Evolutionary conservation across 2,329 filamentous ascomycete genomes (phyloP).

Genomic region (Trichoderma arundinaceum): DNA sequence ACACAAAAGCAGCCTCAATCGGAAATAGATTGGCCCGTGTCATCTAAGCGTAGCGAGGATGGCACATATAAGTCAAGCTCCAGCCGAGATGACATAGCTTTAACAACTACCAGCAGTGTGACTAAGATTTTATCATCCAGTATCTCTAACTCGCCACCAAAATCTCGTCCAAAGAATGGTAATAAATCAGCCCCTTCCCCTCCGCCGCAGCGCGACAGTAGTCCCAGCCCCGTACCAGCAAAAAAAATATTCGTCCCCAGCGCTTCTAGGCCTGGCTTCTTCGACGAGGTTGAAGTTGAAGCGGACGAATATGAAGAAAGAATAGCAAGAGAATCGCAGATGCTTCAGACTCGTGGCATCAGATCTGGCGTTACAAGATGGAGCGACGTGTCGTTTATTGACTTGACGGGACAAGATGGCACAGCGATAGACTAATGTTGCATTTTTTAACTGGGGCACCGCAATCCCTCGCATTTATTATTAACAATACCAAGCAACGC

Average conservation of each 20-base stretch:
- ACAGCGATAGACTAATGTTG: background rate
- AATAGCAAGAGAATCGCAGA: constrained; percentile 36
- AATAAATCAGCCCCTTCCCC: background rate
- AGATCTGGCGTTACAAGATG: constrained; percentile 36
- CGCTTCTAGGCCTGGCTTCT: constrained; percentile 48
- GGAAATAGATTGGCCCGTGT: background rate
- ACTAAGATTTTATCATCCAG: constrained; percentile 23
- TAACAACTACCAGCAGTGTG: constrained; percentile 32
- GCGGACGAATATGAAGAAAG: constrained; percentile 39
- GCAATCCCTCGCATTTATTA: background rate
- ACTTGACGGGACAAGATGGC: constrained; percentile 39
- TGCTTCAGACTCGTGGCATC: constrained; percentile 33
- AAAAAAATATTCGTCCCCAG: constrained; percentile 51
- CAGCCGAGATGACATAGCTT: constrained; percentile 21
- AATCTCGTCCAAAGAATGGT: background rate
- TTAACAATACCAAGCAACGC: too few species aligned
- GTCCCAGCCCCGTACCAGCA: constrained; percentile 35
- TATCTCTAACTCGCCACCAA: background rate
- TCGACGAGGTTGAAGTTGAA: constrained; percentile 43
- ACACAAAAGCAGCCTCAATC: constrained; percentile 31
- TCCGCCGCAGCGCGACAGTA: constrained; percentile 12
- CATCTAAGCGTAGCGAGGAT: background rate
- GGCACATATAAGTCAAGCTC: background rate
- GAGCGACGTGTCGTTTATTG: constrained; percentile 45
- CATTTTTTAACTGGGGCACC: background rate